These are phyloP conservation scores for Cryptosporidium canis DNA, from an alignment of 169 alveolate species.

Conservation along the genomic window DNA sequence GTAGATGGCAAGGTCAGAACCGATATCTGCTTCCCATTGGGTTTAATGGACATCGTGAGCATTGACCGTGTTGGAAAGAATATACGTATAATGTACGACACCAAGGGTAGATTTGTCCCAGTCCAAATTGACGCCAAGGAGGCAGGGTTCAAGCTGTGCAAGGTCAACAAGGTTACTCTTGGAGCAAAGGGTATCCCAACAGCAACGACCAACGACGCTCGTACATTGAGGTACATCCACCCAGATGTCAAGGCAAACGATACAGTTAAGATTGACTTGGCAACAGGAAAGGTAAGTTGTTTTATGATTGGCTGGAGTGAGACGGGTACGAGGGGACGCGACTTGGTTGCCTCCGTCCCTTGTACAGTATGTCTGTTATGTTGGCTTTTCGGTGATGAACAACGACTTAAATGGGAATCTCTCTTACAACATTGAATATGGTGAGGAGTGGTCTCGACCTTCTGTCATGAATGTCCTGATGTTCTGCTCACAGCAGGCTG, in stretches of 20 bases:
- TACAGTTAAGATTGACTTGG: slow-evolving; percentile 93
- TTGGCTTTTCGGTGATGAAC: slow-evolving; percentile 55
- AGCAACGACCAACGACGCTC: slow-evolving; percentile 97
- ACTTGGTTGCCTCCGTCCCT: background rate
- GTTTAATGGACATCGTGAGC: slow-evolving; percentile 95
- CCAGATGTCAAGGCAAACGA: slow-evolving; percentile 98
- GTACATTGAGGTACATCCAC: slow-evolving; percentile 97
- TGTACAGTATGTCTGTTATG: background rate
- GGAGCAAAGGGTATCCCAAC: slow-evolving; percentile 96
- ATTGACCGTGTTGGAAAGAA: slow-evolving; percentile 93
- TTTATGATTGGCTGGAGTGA: background rate
- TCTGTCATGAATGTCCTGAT: slow-evolving; percentile 58
- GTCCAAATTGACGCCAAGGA: slow-evolving; percentile 94
- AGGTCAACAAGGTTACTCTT: slow-evolving; percentile 90
- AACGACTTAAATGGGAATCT: slow-evolving; percentile 72
- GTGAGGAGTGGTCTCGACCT: slow-evolving; percentile 52
- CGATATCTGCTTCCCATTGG: slow-evolving; percentile 97
- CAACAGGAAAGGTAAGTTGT: slow-evolving; percentile 90
- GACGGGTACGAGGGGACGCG: background rate
- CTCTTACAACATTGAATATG: slow-evolving; percentile 35
- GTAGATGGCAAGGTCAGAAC: slow-evolving; percentile 97
- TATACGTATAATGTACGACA: slow-evolving; percentile 96
- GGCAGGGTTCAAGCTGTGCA: slow-evolving; percentile 95
- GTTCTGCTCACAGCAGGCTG: background rate
- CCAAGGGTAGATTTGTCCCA: slow-evolving; percentile 97